Base-by-base conservation (phyloP, 345 rosid genomes). In the Heritiera fomes region DNA sequence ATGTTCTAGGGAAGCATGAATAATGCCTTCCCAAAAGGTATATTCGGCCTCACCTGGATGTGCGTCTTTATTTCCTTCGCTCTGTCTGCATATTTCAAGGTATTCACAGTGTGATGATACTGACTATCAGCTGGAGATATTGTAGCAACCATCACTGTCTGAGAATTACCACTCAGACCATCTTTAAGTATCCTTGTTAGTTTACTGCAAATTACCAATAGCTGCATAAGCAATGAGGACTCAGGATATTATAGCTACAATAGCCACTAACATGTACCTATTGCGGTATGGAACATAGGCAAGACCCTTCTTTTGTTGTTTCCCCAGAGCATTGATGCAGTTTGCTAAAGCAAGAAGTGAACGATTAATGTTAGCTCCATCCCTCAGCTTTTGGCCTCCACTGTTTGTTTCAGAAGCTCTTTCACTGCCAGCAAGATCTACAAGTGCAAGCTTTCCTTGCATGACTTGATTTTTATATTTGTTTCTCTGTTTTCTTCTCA, bases 381-480 rank as follows among this genome's bases (percentile, higher is more conserved):
- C 99, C 75, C 98, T 92, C 73, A 95, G 88, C 87, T 95, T 95
- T 81, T 91, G 93, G 73, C 98, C 99, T 40, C 43, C 58, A 14
- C 20, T 70, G 41, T 95, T 95, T 40, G 98, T 91, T 86, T 95
- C 99, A 69, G 98, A 90, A 71, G 99, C 96, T 83, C 98, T 87
- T 86, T 95, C 99, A 87, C 98, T 95, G 53, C 99, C 98, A 78
- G 99, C 99, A 83, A 95, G 99, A 86, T 95, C 99, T 67, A 95
- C 99, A 80, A 95, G 99, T 68, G 99, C 95, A 73, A 95, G 96
- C 84, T 95, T 95, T 78, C 98, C 98, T 83, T 77, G 86, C 86
- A 93, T 83, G 58, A 93, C 87, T 82, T 92, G 98, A 87, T 92
- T 90, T 50, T 67, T 89, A 65, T 88, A 89, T 85, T 86, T 84